A percentile compares a stretch with the other conserved stretches of the same genome.
phyloP scores from a whole-genome alignment of 225 moss, liverwort and hornwort species.

The Antitrichia curtipendula region DNA sequence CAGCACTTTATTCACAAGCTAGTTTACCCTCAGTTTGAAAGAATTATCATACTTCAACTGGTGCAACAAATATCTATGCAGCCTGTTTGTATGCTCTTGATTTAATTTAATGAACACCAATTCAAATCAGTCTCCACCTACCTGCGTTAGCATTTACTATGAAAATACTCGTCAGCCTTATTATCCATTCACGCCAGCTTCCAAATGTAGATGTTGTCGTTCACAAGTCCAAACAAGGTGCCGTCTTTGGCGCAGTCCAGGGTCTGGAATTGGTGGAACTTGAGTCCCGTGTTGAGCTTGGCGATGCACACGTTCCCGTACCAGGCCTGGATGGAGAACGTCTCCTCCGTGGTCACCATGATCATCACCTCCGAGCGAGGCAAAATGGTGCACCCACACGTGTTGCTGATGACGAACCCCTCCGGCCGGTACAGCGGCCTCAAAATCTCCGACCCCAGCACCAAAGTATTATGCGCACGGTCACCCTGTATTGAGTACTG shows the following conservation, averaged over 20 bases:
- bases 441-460: constrained; percentile 11
- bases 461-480: neutral
- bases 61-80: neutral
- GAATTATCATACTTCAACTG: neutral
- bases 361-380: constrained; percentile 37
- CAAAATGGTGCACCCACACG: constrained; percentile 22
- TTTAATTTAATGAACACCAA: neutral
- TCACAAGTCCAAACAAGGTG: constrained; percentile 21
- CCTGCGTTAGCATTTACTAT: neutral
- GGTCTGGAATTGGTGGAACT: constrained; percentile 25
- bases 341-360: constrained; percentile 23
- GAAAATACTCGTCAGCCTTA: neutral
- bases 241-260: constrained; percentile 20
- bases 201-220: constrained; percentile 27
- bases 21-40: neutral
- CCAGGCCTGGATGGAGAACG: constrained; percentile 26
- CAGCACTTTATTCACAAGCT: neutral
- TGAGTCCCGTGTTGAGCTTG: constrained; percentile 18
- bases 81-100: neutral
- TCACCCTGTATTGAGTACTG: neutral
- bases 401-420: constrained; percentile 17
- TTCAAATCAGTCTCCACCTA: neutral
- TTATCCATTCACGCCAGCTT: constrained; percentile 9
- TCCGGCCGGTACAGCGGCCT: constrained; percentile 13
- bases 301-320: constrained; percentile 27